phyloP scores from a whole-genome alignment of 1,139 yeast species.

The Pichia sp. region DNA sequence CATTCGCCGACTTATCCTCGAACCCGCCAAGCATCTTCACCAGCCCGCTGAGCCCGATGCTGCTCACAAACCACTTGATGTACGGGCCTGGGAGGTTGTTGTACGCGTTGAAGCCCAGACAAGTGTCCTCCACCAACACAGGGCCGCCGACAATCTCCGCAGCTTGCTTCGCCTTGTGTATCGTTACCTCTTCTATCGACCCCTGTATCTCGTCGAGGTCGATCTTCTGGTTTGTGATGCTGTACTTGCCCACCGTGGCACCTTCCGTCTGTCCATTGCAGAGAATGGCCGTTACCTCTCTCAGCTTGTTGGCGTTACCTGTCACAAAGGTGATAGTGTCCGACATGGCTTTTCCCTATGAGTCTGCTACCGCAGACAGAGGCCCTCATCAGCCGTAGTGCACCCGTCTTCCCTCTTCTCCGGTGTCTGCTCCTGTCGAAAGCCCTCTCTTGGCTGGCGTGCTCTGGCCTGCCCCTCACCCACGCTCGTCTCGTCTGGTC shows the following conservation, averaged over 20 bases:
- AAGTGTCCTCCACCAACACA: slow-evolving; percentile 92
- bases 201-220: slow-evolving; percentile 94
- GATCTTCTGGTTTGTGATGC: slow-evolving; percentile 54
- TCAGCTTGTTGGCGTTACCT: slow-evolving; percentile 78
- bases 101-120: slow-evolving; percentile 76
- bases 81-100: slow-evolving; percentile 86
- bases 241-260: slow-evolving; percentile 47
- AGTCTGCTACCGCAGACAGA: neutral
- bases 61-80: slow-evolving; percentile 80
- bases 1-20: slow-evolving; percentile 80
- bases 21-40: slow-evolving; percentile 75
- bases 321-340: slow-evolving; percentile 56
- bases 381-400: no score
- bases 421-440: neutral
- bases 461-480: neutral
- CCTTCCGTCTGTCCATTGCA: slow-evolving; percentile 29
- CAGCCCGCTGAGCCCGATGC: slow-evolving; percentile 68
- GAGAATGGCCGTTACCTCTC: slow-evolving; percentile 76
- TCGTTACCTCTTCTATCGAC: slow-evolving; percentile 73
- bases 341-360: neutral
- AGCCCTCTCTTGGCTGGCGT: neutral
- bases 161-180: slow-evolving; percentile 75
- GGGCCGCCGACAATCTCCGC: slow-evolving; percentile 63
- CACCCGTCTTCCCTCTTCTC: neutral
- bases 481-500: neutral